phyloP scores from a whole-genome alignment of 441 rosid genomes.

The Cnidoscolus chayamansa region DNA sequence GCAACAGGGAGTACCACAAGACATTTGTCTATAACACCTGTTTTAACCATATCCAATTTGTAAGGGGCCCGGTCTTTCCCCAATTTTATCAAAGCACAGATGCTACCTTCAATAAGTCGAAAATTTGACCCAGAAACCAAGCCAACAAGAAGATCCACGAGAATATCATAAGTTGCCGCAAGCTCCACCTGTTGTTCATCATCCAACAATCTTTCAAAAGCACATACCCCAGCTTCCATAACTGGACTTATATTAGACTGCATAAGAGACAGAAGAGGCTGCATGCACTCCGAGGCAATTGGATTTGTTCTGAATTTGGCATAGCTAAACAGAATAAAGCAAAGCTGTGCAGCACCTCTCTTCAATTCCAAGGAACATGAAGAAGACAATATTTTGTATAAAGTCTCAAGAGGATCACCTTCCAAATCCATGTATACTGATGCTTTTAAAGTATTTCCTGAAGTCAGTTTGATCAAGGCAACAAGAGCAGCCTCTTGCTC shows the following conservation, averaged over 20 bases:
- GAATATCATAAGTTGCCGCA: constrained; percentile 48
- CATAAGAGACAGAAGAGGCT: constrained; percentile 60
- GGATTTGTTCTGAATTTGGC: constrained; percentile 51
- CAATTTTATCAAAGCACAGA: constrained; percentile 72
- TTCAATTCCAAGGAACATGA: constrained; percentile 62
- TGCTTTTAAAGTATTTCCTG: constrained; percentile 49
- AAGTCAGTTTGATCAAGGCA: constrained; percentile 64
- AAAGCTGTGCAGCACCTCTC: constrained; percentile 67
- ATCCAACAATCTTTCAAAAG: constrained; percentile 70
- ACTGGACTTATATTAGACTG: constrained; percentile 43
- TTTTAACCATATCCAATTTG: constrained; percentile 74
- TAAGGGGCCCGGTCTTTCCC: constrained; percentile 71
- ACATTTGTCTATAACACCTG: constrained; percentile 69
- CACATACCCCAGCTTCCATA: constrained; percentile 67
- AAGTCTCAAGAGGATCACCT: constrained; percentile 62
- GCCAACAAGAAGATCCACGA: constrained; percentile 55
- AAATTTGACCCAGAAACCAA: constrained; percentile 59
- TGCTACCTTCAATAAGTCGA: constrained; percentile 62
- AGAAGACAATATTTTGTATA: constrained; percentile 58
- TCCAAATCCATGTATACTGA: constrained; percentile 47
- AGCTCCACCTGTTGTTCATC: constrained; percentile 57
- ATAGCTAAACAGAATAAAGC: constrained; percentile 49
- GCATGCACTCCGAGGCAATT: constrained; percentile 52
- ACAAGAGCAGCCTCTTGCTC: constrained; percentile 70
- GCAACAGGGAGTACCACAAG: constrained; percentile 60